phyloP scores from a whole-genome alignment of 768 basidiomycete genomes.

The Xerocomus spinulosus region DNA sequence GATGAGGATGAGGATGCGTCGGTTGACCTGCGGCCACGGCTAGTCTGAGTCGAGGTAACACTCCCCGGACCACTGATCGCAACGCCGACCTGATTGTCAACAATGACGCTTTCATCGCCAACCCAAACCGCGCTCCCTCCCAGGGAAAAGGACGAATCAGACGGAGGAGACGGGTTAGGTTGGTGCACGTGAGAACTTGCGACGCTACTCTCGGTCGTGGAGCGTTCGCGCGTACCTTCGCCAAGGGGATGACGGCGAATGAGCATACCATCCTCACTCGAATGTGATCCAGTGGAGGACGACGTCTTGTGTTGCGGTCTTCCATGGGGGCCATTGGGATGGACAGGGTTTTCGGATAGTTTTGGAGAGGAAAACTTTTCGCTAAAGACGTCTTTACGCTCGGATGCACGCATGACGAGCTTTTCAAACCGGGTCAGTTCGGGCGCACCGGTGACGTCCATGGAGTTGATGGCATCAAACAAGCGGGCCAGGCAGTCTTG shows the following conservation, averaged over 20 bases:
- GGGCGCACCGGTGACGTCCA: constrained; percentile 81
- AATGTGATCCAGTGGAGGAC: constrained; percentile 57
- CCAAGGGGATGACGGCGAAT: constrained; percentile 29
- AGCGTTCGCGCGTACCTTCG: constrained; percentile 36
- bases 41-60: constrained; percentile 41
- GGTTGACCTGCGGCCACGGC: constrained; percentile 57
- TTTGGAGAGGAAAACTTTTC: constrained; percentile 61
- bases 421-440: constrained; percentile 77
- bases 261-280: constrained; percentile 65
- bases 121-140: constrained; percentile 85
- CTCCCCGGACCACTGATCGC: constrained; percentile 43
- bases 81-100: constrained; percentile 38
- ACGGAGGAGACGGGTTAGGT: constrained; percentile 49
- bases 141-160: constrained; percentile 70
- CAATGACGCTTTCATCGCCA: constrained; percentile 61
- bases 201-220: constrained; percentile 38
- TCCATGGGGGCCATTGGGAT: constrained; percentile 8
- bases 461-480: constrained; percentile 90
- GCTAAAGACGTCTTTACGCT: constrained; percentile 86
- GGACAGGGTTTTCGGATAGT: constrained; percentile 14
- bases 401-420: constrained; percentile 82
- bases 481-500: constrained; percentile 86
- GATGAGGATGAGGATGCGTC: constrained; percentile 68
- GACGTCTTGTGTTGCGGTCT: constrained; percentile 43
- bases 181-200: constrained; percentile 29